Percentiles rank a stretch among this genome's conserved stretches.
These are phyloP conservation scores for Leptographium flavum DNA, from an alignment of 2,329 filamentous ascomycete genomes.

Conservation along the genomic window DNA sequence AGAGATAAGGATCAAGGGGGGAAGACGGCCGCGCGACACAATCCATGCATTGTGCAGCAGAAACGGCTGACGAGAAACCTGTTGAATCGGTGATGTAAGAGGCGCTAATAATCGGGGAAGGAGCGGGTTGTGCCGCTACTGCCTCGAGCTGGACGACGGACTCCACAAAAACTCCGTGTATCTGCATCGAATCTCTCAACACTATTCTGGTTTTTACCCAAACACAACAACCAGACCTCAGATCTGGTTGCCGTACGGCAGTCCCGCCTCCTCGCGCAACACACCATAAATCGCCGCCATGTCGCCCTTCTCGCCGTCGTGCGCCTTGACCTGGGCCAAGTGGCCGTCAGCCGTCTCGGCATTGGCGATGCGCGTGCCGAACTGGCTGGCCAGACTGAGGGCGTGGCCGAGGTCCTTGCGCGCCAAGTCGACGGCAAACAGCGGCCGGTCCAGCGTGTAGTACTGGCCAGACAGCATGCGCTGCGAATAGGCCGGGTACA, in stretches of 20 bases:
- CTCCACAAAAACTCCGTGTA: too few species aligned
- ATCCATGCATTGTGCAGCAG: too few species aligned
- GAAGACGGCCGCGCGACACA: too few species aligned
- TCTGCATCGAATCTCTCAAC: too few species aligned
- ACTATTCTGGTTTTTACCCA: background rate
- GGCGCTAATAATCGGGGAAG: background rate
- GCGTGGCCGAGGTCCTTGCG: constrained; percentile 73
- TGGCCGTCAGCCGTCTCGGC: constrained; percentile 56
- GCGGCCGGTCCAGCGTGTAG: constrained; percentile 58
- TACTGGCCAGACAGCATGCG: constrained; percentile 68
- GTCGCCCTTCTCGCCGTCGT: constrained; percentile 57
- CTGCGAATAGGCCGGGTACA: constrained; percentile 59
- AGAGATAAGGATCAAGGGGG: too few species aligned
- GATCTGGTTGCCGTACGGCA: constrained; percentile 54
- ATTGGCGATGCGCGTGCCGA: constrained; percentile 48
- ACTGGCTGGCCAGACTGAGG: constrained; percentile 45
- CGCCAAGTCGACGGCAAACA: constrained; percentile 72
- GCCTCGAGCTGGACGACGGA: too few species aligned
- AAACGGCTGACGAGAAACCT: background rate
- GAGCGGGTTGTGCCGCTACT: background rate
- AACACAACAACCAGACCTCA: background rate
- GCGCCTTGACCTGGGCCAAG: constrained; percentile 51
- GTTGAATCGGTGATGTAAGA: background rate
- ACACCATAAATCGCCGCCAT: constrained; percentile 74
- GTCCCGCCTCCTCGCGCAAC: constrained; percentile 56